These are phyloP conservation scores for Solanum arcanum DNA, from an alignment of 257 asterid species.

Conservation along the genomic window DNA sequence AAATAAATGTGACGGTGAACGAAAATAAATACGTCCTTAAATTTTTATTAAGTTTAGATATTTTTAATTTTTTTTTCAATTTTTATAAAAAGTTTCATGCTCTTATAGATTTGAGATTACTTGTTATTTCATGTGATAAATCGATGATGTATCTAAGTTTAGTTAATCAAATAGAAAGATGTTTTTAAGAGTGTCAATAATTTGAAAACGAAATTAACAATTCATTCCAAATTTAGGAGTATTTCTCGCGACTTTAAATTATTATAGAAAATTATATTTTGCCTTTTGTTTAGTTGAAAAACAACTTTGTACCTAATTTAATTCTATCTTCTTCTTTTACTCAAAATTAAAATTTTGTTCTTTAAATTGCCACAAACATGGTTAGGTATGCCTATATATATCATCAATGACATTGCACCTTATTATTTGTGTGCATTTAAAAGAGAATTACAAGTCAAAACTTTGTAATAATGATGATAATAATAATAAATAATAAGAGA, in stretches of 20 bases:
- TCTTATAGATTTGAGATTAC: not conserved
- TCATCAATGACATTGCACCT: not conserved
- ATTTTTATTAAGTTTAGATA: no score
- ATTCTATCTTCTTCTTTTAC: not conserved
- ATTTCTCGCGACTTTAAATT: not conserved
- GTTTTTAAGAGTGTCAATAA: no score
- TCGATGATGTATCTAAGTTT: no score
- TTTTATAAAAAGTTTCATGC: not conserved
- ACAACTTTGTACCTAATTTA: not conserved
- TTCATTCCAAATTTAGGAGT: no score
- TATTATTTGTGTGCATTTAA: not conserved
- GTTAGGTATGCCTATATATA: not conserved
- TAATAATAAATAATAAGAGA: not conserved
- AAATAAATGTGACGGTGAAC: not conserved
- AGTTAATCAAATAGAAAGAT: no score
- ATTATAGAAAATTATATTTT: not conserved
- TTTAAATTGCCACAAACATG: not conserved
- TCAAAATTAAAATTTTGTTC: not conserved
- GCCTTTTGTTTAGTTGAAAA: not conserved
- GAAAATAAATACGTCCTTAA: not conserved
- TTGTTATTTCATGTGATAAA: not conserved
- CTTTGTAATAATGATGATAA: not conserved
- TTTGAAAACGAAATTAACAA: no score
- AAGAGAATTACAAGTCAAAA: not conserved
- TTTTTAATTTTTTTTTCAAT: no score